Conservation (phyloP, 495 filamentous ascomycete genomes). For the Usnea hakonensis region DNA sequence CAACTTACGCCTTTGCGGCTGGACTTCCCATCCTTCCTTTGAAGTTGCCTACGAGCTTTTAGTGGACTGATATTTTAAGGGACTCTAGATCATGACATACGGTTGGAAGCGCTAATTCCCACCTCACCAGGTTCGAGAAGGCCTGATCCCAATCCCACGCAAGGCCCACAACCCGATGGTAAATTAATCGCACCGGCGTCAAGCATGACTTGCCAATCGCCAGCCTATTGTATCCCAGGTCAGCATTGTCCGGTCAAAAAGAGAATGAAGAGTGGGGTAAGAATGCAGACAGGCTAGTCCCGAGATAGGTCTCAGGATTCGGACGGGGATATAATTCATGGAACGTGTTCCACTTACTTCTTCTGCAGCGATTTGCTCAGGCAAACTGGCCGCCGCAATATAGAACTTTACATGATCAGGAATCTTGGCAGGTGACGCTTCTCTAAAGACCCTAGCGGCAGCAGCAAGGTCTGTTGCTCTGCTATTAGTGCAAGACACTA, state of each 20-base stretch:
- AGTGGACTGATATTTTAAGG: background rate
- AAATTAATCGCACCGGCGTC: constrained; percentile 71
- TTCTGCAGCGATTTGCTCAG: constrained; percentile 56
- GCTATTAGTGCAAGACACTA: constrained; percentile 88
- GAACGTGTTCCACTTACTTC: constrained; percentile 27
- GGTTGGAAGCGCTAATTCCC: constrained; percentile 78
- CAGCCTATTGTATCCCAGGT: constrained; percentile 32
- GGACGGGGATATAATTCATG: background rate
- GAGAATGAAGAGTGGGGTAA: background rate
- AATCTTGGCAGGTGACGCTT: constrained; percentile 38
- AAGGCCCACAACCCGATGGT: constrained; percentile 78
- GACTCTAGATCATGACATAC: constrained; percentile 28
- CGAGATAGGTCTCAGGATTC: background rate
- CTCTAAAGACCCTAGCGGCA: constrained; percentile 79
- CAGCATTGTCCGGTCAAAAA: background rate
- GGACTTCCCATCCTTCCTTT: constrained; percentile 84
- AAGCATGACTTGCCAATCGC: constrained; percentile 81
- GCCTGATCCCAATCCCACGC: constrained; percentile 83
- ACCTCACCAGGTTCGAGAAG: constrained; percentile 78
- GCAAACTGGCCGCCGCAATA: constrained; percentile 42
- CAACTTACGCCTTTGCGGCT: constrained; percentile 63
- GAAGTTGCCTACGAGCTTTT: constrained; percentile 68
- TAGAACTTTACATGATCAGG: constrained; percentile 25
- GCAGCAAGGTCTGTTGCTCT: constrained; percentile 74
- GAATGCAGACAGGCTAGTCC: background rate